Base-by-base conservation (phyloP, 306 rosid genomes). In the Casuarina equisetifolia region DNA sequence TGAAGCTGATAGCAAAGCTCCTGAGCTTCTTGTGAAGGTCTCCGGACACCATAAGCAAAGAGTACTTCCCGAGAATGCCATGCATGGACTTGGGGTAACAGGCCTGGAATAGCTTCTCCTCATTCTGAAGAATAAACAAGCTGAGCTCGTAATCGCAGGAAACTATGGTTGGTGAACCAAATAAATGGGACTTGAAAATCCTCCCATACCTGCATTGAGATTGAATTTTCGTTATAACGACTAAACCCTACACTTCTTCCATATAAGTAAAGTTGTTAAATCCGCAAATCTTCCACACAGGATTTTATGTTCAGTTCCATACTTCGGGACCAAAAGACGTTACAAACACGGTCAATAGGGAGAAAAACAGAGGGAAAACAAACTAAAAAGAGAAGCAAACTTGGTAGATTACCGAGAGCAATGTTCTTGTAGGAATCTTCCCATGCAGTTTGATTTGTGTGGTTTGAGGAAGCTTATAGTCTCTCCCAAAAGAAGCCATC, bases 111-210 rank as follows among this genome's bases (percentile, higher is more conserved):
- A 91, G 69, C 71, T 79, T 93, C 42, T 90, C 91, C 70, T 93
- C 97, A 54, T 93, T 93, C 55, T 91, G 96, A 85, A 93, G 94
- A 82, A 93, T 74, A 46, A 83, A 91, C 88, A 68, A 40, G 86
- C 88, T 93, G 54, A 93, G 82, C 74, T 91, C 95, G 71, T 77
- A 78, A 82, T 93, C 93, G 59, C 95, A 93, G 8, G 98, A 93
- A 58, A 93, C 95, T 35, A 91, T 87, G 79, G 95, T 82, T 17
- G 88, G 89, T 45, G 79, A 84, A 50, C 97, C 98, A 81, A 91
- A 89, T 8, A 91, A 49, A 85, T 89, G 89, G 0, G 95, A 91
- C 80, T 87, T 93, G 88, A 93, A 93, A 70, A 93, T 85, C 83
- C 75, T 89, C 38, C 97, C 98, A 59, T 86, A 93, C 80, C 97